Base-by-base conservation (phyloP, 1,139 yeast species). In the Blastobotrys capitulatus region DNA sequence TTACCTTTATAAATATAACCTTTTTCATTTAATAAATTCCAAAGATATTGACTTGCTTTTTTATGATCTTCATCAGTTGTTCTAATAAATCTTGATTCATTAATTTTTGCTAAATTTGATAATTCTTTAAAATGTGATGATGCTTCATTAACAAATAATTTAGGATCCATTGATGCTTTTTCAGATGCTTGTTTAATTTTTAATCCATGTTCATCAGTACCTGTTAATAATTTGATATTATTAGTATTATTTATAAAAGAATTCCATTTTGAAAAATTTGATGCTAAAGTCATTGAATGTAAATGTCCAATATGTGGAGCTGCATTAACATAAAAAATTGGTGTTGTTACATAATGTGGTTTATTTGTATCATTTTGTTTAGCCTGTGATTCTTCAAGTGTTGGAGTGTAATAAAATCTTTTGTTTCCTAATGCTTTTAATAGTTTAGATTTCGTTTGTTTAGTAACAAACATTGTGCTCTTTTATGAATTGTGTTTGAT, bases 181-280 rank as follows among this genome's bases (percentile, higher is more conserved):
- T 83, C 83, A 0, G 89, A 88, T 0, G 84, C 83, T 46, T 77
- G 75, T 57, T 88, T 95, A 36, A 92, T 90, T 70, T 92, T 92
- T 54, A 89, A 70, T 0, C 99, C 99, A 65, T 92, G 98, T 67
- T 92, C 99, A 65, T 92, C 99, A 0, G 97, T 90, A 0, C 99
- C 99, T 0, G 98, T 92, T 10, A 87, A 77, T 62, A 90, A 75
- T 5, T 5, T 7, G 53, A 72, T 78, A 0, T 86, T 68, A 1
- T 64, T 60, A 0, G 77, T 73, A 15, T 70, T 60, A 19, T 75
- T 68, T 42, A 69, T 71, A 42, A 82, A 66, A 22, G 60, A 61
- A 43, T 78, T 78, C 96, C 96, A 90, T 54, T 96, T 73, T 54
- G 75, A 78, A 50, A 84, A 71, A 1, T 83, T 83, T 67, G 92